Evolutionary conservation across 306 rosid species (phyloP).

Genomic region (Dalbergia cochinchinensis): DNA sequence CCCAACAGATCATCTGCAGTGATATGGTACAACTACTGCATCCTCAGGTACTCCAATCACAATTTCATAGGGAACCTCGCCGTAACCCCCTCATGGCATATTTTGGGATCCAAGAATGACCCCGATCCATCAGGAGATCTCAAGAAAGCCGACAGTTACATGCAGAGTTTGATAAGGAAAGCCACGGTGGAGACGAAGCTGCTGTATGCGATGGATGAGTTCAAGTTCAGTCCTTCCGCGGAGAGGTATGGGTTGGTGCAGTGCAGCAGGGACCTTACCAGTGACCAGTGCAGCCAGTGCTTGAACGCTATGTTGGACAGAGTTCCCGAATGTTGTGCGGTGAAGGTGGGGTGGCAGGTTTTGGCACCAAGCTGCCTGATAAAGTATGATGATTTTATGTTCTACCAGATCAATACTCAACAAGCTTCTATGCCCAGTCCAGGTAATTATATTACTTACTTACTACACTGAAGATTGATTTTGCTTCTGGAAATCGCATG

Average conservation of each 20-base stretch:
- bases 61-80: constrained; percentile 44
- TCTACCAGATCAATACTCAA: constrained; percentile 29
- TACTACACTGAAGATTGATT: too few species aligned
- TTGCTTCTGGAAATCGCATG: too few species aligned
- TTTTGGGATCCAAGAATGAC: not conserved
- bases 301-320: constrained; percentile 44
- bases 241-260: constrained; percentile 54
- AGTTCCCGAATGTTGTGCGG: constrained; percentile 48
- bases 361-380: constrained; percentile 53
- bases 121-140: constrained; percentile 19
- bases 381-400: constrained; percentile 44
- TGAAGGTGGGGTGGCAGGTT: constrained; percentile 46
- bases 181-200: constrained; percentile 47
- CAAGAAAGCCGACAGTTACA: constrained; percentile 18
- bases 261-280: constrained; percentile 53
- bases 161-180: constrained; percentile 39
- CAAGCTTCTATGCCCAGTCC: constrained; percentile 34
- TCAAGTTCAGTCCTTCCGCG: not conserved
- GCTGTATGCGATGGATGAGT: constrained; percentile 43
- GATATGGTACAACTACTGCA: constrained; percentile 47
- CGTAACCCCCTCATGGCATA: constrained; percentile 28
- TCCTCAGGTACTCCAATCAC: constrained; percentile 46
- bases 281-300: constrained; percentile 42
- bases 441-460: not conserved
- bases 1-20: constrained; percentile 45